Conservation (phyloP, 2,329 filamentous ascomycete species). For the Drechmeria coniospora region DNA sequence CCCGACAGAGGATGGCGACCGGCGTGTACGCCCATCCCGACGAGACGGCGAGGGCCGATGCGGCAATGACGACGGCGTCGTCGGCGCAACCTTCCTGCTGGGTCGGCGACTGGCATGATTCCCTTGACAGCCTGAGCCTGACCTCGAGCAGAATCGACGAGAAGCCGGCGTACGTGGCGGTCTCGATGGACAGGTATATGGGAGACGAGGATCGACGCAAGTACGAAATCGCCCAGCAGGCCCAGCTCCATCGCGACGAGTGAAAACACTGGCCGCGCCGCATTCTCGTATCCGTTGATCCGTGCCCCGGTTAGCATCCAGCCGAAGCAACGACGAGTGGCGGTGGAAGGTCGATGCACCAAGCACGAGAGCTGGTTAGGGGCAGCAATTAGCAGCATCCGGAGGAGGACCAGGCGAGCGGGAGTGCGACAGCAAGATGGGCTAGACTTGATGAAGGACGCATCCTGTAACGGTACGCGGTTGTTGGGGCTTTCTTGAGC, state of each 20-base stretch:
- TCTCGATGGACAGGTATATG: slow-evolving; percentile 59
- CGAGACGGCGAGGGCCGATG: slow-evolving; percentile 28
- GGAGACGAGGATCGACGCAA: slow-evolving; percentile 61
- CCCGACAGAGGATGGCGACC: slow-evolving; percentile 49
- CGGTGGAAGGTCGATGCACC: too few species aligned
- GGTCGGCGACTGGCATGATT: slow-evolving; percentile 28
- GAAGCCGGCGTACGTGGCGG: slow-evolving; percentile 13
- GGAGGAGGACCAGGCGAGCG: too few species aligned
- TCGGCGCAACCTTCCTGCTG: not conserved
- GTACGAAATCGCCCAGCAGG: slow-evolving; percentile 53
- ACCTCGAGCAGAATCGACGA: slow-evolving; percentile 36
- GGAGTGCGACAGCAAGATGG: too few species aligned
- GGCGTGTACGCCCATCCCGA: slow-evolving; percentile 57
- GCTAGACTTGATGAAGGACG: too few species aligned
- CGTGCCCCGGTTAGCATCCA: too few species aligned
- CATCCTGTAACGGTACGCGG: too few species aligned
- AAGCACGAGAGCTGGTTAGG: too few species aligned
- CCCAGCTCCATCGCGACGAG: slow-evolving; percentile 20
- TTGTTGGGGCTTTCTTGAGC: too few species aligned
- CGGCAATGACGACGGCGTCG: not conserved
- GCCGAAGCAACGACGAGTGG: too few species aligned
- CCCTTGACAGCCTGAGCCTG: slow-evolving; percentile 51
- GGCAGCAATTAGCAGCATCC: too few species aligned
- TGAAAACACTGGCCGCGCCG: too few species aligned
- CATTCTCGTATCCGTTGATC: too few species aligned